Conservation (phyloP, 352 stramenopile species). For the Phytophthora crassamura region DNA sequence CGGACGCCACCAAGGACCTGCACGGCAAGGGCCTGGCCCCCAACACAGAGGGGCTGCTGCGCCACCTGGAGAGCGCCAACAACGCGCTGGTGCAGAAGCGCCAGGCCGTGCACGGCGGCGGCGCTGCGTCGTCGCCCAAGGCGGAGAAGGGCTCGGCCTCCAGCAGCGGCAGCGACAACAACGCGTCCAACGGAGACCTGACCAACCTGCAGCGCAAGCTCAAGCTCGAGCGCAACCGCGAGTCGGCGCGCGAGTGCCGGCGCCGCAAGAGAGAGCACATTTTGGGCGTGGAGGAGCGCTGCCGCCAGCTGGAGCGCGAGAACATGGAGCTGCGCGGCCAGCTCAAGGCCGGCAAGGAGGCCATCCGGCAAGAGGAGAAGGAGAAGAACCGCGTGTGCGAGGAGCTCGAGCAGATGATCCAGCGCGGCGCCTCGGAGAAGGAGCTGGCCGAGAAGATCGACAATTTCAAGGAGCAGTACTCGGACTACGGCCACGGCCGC, state of each 20-base stretch:
- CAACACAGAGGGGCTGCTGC: slow-evolving; percentile 66
- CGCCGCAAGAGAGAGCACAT: slow-evolving; percentile 91
- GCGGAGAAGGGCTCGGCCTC: slow-evolving; percentile 48
- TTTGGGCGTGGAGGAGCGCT: slow-evolving; percentile 78
- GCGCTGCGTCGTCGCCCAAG: slow-evolving; percentile 45
- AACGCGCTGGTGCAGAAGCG: slow-evolving; percentile 71
- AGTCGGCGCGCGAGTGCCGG: slow-evolving; percentile 91
- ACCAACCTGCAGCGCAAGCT: slow-evolving; percentile 75
- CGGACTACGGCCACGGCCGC: slow-evolving; percentile 92
- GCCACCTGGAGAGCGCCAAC: slow-evolving; percentile 78
- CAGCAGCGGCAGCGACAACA: slow-evolving; percentile 67
- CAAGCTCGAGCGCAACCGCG: slow-evolving; percentile 93
- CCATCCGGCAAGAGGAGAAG: slow-evolving; percentile 85
- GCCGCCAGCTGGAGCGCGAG: slow-evolving; percentile 86
- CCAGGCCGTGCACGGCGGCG: slow-evolving; percentile 34
- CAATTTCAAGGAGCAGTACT: slow-evolving; percentile 95
- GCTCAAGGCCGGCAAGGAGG: slow-evolving; percentile 89
- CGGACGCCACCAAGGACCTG: slow-evolving; percentile 48
- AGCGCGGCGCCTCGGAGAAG: slow-evolving; percentile 79
- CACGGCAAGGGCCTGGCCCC: slow-evolving; percentile 46
- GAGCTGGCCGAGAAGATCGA: slow-evolving; percentile 95
- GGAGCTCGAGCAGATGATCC: slow-evolving; percentile 86
- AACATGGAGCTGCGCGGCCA: slow-evolving; percentile 93
- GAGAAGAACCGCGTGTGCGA: slow-evolving; percentile 88
- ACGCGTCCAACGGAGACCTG: slow-evolving; percentile 18